These are phyloP conservation scores for Beauveria sp. DNA, from an alignment of 2,329 filamentous ascomycete genomes.

Conservation along the genomic window DNA sequence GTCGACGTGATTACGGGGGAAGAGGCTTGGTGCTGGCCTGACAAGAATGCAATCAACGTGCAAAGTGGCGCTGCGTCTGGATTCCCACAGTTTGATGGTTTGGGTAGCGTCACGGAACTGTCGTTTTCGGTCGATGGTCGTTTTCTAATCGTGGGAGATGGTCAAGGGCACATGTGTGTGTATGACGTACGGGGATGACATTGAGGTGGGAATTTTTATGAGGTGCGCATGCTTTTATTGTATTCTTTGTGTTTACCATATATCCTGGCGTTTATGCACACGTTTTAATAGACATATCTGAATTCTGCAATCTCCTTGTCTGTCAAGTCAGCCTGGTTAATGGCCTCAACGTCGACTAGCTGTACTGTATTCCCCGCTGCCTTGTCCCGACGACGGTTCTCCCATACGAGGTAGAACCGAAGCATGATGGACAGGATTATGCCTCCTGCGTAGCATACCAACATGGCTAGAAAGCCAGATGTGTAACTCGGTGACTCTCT, in stretches of 20 bases:
- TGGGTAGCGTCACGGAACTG: conserved; percentile 29
- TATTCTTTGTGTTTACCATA: neutral
- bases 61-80: conserved; percentile 17
- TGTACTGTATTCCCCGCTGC: neutral
- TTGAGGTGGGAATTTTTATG: neutral
- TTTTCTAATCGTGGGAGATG: conserved; percentile 28
- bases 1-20: conserved; percentile 30
- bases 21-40: conserved; percentile 32
- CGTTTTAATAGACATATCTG: conserved; percentile 37
- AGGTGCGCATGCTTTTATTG: neutral
- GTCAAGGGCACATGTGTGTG: conserved; percentile 26
- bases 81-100: conserved; percentile 25
- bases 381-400: conserved; percentile 47
- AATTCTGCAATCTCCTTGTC: conserved; percentile 48
- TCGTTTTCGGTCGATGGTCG: conserved; percentile 30
- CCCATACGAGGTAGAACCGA: conserved; percentile 39
- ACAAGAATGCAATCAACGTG: conserved; percentile 21
- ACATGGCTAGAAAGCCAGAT: conserved; percentile 53
- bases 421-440: conserved; percentile 35
- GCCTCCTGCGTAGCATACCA: conserved; percentile 50
- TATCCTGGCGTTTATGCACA: neutral
- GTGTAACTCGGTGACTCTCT: conserved; percentile 52
- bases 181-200: conserved; percentile 25
- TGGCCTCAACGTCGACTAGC: neutral
- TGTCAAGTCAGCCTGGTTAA: conserved; percentile 36